Conservation (phyloP, 805 yeast genomes). For the Nakazawaea anatomiae region DNA sequence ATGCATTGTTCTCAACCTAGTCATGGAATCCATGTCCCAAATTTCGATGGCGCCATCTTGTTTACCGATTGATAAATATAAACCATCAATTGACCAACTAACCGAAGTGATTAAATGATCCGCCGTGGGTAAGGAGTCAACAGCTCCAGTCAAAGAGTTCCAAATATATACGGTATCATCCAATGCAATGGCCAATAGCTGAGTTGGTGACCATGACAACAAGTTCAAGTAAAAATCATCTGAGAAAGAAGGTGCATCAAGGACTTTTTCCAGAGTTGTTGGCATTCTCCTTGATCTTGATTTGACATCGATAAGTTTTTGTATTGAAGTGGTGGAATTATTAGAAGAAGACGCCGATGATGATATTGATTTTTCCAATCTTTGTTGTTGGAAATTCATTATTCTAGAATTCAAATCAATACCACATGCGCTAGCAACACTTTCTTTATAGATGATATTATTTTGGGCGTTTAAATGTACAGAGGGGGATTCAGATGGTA, state of each 20-base stretch:
- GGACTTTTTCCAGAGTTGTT: constrained; percentile 83
- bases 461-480: constrained; percentile 52
- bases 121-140: constrained; percentile 59
- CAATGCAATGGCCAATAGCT: constrained; percentile 82
- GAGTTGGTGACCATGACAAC: constrained; percentile 80
- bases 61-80: constrained; percentile 76
- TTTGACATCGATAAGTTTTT: constrained; percentile 42
- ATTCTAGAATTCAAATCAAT: constrained; percentile 76
- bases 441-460: constrained; percentile 57
- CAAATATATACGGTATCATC: constrained; percentile 82
- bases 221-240: constrained; percentile 91
- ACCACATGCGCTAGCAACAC: constrained; percentile 95
- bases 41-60: constrained; percentile 83
- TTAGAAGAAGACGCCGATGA: constrained; percentile 30
- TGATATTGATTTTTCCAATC: constrained; percentile 41
- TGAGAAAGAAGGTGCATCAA: constrained; percentile 92
- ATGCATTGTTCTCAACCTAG: constrained; percentile 73
- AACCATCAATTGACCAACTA: constrained; percentile 89
- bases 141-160: constrained; percentile 84
- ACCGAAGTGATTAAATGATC: constrained; percentile 60
- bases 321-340: constrained; percentile 15
- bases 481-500: constrained; percentile 34
- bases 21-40: constrained; percentile 82
- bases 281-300: constrained; percentile 75
- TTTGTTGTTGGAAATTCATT: constrained; percentile 79